Conservation (phyloP, 2,329 filamentous ascomycete species). For the Diaporthe sp. region DNA sequence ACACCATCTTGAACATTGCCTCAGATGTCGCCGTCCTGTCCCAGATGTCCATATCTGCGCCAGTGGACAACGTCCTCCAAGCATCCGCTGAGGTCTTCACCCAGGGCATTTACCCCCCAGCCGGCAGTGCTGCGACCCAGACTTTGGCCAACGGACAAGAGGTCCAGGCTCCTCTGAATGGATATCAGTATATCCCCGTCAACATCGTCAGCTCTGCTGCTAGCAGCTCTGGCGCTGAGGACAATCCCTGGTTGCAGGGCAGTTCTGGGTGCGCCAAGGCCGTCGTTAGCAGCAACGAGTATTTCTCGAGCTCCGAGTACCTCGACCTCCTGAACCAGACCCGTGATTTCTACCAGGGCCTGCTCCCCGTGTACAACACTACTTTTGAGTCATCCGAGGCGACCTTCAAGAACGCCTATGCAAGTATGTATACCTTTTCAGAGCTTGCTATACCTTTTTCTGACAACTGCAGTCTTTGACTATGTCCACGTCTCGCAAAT, state of each 20-base stretch:
- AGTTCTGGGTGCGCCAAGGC: constrained; percentile 69
- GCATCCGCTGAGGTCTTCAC: constrained; percentile 85
- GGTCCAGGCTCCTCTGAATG: constrained; percentile 78
- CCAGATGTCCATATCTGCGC: constrained; percentile 81
- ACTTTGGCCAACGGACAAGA: constrained; percentile 79
- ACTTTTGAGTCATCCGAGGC: constrained; percentile 62
- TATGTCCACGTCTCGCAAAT: constrained; percentile 71
- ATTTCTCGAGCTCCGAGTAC: constrained; percentile 65
- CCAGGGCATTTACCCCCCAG: constrained; percentile 89
- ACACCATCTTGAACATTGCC: constrained; percentile 77
- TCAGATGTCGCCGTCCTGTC: constrained; percentile 74
- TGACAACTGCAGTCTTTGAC: constrained; percentile 65
- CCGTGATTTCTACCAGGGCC: constrained; percentile 69
- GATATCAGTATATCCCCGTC: constrained; percentile 88
- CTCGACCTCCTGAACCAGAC: constrained; percentile 61
- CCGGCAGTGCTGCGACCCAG: constrained; percentile 68
- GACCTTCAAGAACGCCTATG: constrained; percentile 72
- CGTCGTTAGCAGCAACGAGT: constrained; percentile 68
- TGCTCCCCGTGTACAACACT: constrained; percentile 68
- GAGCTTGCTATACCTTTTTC: background rate
- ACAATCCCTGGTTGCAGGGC: constrained; percentile 71
- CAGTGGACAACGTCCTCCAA: constrained; percentile 82
- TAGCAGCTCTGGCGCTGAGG: constrained; percentile 68
- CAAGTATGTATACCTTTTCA: constrained; percentile 61
- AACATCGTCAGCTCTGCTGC: constrained; percentile 69